phyloP scores from a whole-genome alignment of 805 yeast genomes.

The Wickerhamiella lipophila region DNA sequence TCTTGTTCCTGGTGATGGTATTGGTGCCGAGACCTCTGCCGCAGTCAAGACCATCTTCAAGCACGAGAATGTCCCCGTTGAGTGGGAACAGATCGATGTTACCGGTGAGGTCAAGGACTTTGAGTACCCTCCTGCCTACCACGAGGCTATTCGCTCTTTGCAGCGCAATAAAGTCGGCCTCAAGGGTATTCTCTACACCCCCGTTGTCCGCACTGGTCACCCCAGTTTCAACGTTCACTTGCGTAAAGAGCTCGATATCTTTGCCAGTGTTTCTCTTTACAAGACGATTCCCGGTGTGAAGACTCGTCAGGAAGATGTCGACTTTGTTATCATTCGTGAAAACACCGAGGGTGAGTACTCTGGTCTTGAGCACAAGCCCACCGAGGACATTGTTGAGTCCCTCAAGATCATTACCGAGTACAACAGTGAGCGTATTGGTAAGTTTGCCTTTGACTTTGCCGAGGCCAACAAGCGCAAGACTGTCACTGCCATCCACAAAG shows the following conservation, averaged over 20 bases:
- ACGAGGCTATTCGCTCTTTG: conserved; percentile 77
- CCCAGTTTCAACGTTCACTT: conserved; percentile 90
- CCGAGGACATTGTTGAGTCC: conserved; percentile 96
- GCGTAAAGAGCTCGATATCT: conserved; percentile 91
- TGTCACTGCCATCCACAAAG: conserved; percentile 97
- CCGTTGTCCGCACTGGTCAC: conserved; percentile 61
- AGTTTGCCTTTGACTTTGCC: conserved; percentile 94
- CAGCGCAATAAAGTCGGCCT: conserved; percentile 95
- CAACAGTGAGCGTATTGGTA: conserved; percentile 94
- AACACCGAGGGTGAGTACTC: conserved; percentile 99
- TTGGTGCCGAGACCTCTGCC: conserved; percentile 90
- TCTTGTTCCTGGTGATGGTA: conserved; percentile 92
- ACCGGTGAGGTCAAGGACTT: conserved; percentile 47
- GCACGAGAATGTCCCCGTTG: conserved; percentile 80
- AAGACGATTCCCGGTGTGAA: conserved; percentile 90
- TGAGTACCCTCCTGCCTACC: conserved; percentile 46
- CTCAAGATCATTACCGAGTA: conserved; percentile 85
- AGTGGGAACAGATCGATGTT: conserved; percentile 63
- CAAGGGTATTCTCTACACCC: conserved; percentile 91
- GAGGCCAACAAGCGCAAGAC: conserved; percentile 77
- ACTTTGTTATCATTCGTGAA: conserved; percentile 92
- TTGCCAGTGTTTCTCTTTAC: conserved; percentile 87
- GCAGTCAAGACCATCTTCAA: conserved; percentile 84
- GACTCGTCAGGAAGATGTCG: conserved; percentile 77
- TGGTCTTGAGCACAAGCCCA: conserved; percentile 94